Base-by-base conservation (phyloP, 2,329 filamentous ascomycete species). In the Fusarium protoensiforme region DNA sequence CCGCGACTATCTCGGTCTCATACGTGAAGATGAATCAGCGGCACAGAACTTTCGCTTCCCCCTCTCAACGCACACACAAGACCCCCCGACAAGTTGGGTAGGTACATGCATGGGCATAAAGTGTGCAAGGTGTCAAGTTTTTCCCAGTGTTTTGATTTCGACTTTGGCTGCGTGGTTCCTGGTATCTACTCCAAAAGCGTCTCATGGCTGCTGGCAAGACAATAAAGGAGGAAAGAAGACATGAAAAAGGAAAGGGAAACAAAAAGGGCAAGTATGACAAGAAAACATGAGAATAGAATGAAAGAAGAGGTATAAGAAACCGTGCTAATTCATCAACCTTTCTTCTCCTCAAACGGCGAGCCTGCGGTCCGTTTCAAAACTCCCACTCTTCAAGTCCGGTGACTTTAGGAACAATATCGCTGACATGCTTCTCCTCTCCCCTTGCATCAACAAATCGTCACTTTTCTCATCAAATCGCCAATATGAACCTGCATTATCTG, bases 301-400 rank as follows among this genome's bases (percentile, higher is more conserved):
- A 33, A 18, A 20, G 5, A 48, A 46, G 59, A 62, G 39, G n/a
- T 61, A 60, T n/a, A 67, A 53, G 63, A 70, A 31, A 38, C 59
- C 31, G 36, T 54, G 48, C 59, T 54, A 20, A 61, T 64, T 59
- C 46, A 31, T 43, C 38, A 54, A 60, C 43, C 31, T 36, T 61
- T 46, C 41, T 7, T 62, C 46, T 36, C 33, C 56, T 38, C 20
- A 64, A 69, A 75, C 69, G 61, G 64, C 64, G 69, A 67, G 72
- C 73, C 71, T 67, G 69, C 69, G 57, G 31, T 59, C 64, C 72
- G 67, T 72, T 64, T 31, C 24, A n/a, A 62, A 51, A 68, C 57
- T 31, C 31, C 60, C 56, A 48, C 62, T 22, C 65, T 65, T 57
- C 29, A 46, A 60, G 48, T 60, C 48, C 20, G 29, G 43, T 68